Base-by-base conservation (phyloP, 208 protist species). In the Trichomonas tenax region DNA sequence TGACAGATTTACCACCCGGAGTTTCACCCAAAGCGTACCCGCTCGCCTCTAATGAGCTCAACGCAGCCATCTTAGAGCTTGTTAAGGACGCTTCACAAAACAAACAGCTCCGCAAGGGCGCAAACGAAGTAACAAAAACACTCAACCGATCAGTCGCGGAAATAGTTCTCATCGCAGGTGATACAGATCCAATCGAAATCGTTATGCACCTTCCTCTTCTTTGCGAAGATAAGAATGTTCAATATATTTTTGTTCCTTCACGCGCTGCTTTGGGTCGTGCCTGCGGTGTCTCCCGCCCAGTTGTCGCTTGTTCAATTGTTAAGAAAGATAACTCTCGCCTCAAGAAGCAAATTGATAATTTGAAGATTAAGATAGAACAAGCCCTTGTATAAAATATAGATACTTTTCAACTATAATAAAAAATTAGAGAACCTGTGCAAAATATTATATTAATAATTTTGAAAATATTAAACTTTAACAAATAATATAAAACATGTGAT, bases 151-250 rank as follows among this genome's bases (percentile, higher is more conserved):
- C 98, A 97, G 99, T 99, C 96, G 98, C 99, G 41, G 99, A 99
- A 97, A 98, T 99, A 38, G 99, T 99, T 97, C 98, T 99, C 40
- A 98, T 99, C 96, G 96, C 96, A 15, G 99, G 99, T 36, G 99
- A 99, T 98, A 98, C 99, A 44, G 99, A 99, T 97, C 99, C 99
- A 63, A 98, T 99, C 45, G 99, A 99, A 98, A 99, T 99, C 96
- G 98, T 99, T 23, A 98, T 99, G 36, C 99, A 99, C 98, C 97
- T 99, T 23, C 99, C 99, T 46, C 98, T 99, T 31, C 98, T 99
- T 36, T 99, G 99, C 97, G 99, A 99, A 97, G 99, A 99, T 97
- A 99, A 99, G 98, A 99, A 99, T 97, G 99, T 99, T 88, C 99
- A 99, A 95, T 99, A 99, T 98, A 98, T 99, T 23, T 99, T 99